Evolutionary conservation across 345 rosid genomes (phyloP).

Genomic region (Xanthoceras sorbifolium): DNA sequence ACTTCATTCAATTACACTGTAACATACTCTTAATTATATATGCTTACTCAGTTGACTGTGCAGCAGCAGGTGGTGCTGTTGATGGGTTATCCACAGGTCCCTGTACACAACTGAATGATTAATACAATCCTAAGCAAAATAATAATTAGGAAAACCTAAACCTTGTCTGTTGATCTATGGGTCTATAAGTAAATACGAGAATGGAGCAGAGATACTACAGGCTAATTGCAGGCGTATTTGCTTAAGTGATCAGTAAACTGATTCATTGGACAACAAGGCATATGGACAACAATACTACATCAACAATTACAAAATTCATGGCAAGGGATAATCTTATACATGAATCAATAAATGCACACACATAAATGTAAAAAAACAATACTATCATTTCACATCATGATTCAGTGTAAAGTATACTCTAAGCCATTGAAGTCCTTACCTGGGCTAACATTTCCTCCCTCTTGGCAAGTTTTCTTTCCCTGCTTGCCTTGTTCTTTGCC

Average conservation of each 20-base stretch:
- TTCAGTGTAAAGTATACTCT: not conserved
- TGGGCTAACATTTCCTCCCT: slow-evolving; percentile 90
- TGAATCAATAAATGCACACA: not conserved
- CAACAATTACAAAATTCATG: not conserved
- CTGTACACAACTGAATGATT: slow-evolving; percentile 25
- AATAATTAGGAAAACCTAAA: not conserved
- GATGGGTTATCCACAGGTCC: slow-evolving; percentile 55
- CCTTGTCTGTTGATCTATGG: not conserved
- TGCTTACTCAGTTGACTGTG: slow-evolving; percentile 44
- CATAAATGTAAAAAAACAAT: not conserved
- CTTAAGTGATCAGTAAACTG: not conserved
- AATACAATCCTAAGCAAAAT: not conserved
- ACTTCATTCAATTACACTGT: not conserved
- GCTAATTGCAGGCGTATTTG: too few species aligned
- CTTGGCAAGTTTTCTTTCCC: slow-evolving; percentile 84
- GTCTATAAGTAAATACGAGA: not conserved
- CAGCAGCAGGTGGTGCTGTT: slow-evolving; percentile 38
- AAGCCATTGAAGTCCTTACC: slow-evolving; percentile 39
- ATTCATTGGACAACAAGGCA: not conserved
- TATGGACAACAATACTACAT: not conserved
- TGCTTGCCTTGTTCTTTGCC: slow-evolving; percentile 94
- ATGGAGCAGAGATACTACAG: not conserved
- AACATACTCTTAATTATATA: not conserved
- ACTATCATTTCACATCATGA: not conserved
- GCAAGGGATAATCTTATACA: not conserved